Evolutionary conservation across 2,329 filamentous ascomycete genomes (phyloP), one percentile per base, ranked within the genome.

Genomic region (Graphiopsis chlorocephala): DNA sequence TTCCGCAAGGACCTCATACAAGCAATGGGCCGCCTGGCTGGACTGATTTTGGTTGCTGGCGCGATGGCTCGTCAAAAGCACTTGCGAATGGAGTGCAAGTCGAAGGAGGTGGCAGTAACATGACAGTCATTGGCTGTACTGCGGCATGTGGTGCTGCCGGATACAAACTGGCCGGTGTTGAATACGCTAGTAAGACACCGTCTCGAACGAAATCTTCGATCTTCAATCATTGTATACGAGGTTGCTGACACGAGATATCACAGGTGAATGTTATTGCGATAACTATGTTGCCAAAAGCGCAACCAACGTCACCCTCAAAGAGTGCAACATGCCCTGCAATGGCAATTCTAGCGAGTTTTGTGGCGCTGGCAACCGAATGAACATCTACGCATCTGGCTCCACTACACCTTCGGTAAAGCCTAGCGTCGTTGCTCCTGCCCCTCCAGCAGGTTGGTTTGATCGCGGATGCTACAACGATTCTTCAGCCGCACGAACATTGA

Each of bases 181-280:
- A 76, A 48, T 76, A 70, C 42, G 66, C 52, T 29, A 58, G 61
- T 62, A 62, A 62, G 60, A 20, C 61, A 72, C 45, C 71, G 71
- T 20, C n/a, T 10, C 38, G n/a, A n/a, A 20, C 8, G 3, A 3
- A n/a, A 45, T 31, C 50, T 29, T 53, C 26, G 26, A 17, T 26
- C 14, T 6, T n/a, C 26, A 17, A 17, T 26, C 14, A 2, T n/a
- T 15, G 10, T 29, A 28, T 28, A 53, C 25, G 26, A 12, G 50
- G 7, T 3, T 2, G 61, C 65, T 15, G 68, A 69, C 35, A 28
- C 17, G 35, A 63, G 69, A 67, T n/a, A 45, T 69, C 15, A 64
- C 66, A 15, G 67, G 20, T 17, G 74, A 80, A 68, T 80, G 79
- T 64, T 71, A 69, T 64, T 74, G 73, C 60, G 74, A 73, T 26